Percentiles rank a stretch among this genome's conserved stretches.
phyloP scores from a whole-genome alignment of 2,329 filamentous ascomycete genomes.

The Hawksworthiomyces lignivorus region DNA sequence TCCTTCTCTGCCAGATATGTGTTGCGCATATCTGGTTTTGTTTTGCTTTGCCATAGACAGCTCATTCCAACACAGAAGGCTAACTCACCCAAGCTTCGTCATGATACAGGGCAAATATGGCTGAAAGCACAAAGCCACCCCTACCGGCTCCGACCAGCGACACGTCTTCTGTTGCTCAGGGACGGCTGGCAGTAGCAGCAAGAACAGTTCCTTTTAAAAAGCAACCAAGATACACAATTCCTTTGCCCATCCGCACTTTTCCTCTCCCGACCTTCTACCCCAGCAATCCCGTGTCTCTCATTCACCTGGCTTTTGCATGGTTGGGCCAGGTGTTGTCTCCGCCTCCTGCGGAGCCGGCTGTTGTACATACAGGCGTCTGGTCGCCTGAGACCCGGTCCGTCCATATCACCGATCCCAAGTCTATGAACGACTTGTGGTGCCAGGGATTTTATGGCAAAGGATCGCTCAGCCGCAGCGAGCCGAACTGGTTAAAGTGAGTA shows the following conservation, averaged over 20 bases:
- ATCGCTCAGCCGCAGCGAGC: slow-evolving; percentile 85
- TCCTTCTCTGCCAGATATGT: too few species aligned
- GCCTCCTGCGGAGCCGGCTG: slow-evolving; percentile 55
- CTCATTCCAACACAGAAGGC: too few species aligned
- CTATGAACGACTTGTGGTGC: slow-evolving; percentile 82
- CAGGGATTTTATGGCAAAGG: slow-evolving; percentile 98
- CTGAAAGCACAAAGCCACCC: slow-evolving; percentile 18
- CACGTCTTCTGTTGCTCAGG: not conserved
- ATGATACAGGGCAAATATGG: slow-evolving; percentile 23
- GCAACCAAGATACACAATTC: slow-evolving; percentile 59
- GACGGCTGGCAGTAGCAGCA: slow-evolving; percentile 10
- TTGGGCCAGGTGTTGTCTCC: slow-evolving; percentile 63
- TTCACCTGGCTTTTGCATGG: slow-evolving; percentile 74
- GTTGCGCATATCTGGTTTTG: too few species aligned
- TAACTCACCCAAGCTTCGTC: slow-evolving; percentile 11
- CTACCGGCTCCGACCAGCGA: not conserved
- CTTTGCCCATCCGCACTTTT: slow-evolving; percentile 71
- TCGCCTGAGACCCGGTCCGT: slow-evolving; percentile 75
- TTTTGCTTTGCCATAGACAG: not conserved
- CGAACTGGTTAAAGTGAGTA: slow-evolving; percentile 67
- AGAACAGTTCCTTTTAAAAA: slow-evolving; percentile 8
- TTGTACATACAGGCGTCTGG: slow-evolving; percentile 67
- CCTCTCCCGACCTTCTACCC: slow-evolving; percentile 84
- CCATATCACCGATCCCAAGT: slow-evolving; percentile 68
- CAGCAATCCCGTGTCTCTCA: slow-evolving; percentile 80